Evolutionary conservation across 129 eudicot species (phyloP).

Genomic region (Flaveria sonorensis): DNA sequence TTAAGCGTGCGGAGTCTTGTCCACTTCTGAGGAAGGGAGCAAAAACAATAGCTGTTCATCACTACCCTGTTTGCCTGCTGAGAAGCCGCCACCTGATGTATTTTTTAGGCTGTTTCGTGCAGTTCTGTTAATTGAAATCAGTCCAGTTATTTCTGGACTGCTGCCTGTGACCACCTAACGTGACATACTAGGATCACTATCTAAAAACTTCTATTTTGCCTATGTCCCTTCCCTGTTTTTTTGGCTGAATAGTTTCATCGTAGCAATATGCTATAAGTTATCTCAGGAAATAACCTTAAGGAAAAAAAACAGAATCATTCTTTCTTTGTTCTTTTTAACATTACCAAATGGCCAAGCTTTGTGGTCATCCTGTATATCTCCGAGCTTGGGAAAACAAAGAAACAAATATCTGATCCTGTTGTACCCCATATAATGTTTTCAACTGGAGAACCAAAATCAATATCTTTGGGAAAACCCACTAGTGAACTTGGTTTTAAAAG

Average conservation of each 20-base stretch:
- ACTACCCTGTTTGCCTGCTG: too few species aligned
- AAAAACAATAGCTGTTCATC: too few species aligned
- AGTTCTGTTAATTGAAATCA: too few species aligned
- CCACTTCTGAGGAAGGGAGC: too few species aligned
- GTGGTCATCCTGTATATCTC: constrained; percentile 1
- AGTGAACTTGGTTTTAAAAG: too few species aligned
- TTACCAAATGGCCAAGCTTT: constrained; percentile 1
- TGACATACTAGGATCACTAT: neutral
- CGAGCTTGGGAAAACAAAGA: neutral
- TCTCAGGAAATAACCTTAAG: neutral
- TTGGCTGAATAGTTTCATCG: neutral
- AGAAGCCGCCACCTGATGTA: too few species aligned
- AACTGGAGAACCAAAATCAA: neutral
- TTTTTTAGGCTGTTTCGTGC: too few species aligned
- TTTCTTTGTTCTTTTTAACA: constrained; percentile 1
- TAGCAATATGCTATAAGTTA: neutral
- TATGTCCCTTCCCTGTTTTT: neutral
- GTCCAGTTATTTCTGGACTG: too few species aligned
- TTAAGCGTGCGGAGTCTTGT: too few species aligned
- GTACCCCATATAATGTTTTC: neutral
- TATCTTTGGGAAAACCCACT: too few species aligned
- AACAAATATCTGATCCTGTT: neutral
- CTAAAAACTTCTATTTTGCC: neutral
- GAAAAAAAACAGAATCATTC: neutral
- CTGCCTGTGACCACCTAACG: neutral